Evolutionary conservation across 495 filamentous ascomycete genomes (phyloP).

Genomic region (Xylaria palmicola): DNA sequence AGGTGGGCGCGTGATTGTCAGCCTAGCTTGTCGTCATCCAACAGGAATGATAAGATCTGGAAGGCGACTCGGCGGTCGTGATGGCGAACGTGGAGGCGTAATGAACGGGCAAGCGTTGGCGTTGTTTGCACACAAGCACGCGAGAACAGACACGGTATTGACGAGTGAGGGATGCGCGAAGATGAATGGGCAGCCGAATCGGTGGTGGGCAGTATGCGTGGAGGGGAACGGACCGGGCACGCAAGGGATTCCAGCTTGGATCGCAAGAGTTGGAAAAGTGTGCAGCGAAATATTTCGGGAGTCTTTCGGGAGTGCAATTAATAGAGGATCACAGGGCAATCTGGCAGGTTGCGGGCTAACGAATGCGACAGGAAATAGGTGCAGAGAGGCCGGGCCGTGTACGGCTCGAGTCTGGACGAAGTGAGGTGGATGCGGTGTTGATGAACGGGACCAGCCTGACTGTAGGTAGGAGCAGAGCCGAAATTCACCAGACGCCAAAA

Average conservation of each 20-base stretch:
- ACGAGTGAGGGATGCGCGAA: not conserved
- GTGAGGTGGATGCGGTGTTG: slow-evolving; percentile 1
- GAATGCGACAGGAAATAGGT: not conserved
- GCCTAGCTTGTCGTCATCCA: not conserved
- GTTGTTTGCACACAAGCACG: not conserved
- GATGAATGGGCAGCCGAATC: not conserved
- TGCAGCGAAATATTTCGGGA: not conserved
- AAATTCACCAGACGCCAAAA: slow-evolving; percentile 19
- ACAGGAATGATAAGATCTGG: not conserved
- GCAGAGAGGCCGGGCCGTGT: not conserved
- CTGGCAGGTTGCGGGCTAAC: not conserved
- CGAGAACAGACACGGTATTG: not conserved
- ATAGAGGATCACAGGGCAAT: not conserved
- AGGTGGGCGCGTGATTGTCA: not conserved
- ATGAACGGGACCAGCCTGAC: slow-evolving; percentile 3
- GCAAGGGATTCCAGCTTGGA: not conserved
- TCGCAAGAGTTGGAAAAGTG: not conserved
- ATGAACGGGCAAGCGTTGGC: not conserved
- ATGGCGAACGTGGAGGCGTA: not conserved
- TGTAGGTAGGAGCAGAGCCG: slow-evolving; percentile 11
- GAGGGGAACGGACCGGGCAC: not conserved
- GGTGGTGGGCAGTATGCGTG: not conserved
- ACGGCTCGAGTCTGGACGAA: not conserved
- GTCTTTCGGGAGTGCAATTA: too few relatives aligned
- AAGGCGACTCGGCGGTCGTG: not conserved